phyloP scores from a whole-genome alignment of 805 yeast genomes.

The Metschnikowia aberdeeniae region DNA sequence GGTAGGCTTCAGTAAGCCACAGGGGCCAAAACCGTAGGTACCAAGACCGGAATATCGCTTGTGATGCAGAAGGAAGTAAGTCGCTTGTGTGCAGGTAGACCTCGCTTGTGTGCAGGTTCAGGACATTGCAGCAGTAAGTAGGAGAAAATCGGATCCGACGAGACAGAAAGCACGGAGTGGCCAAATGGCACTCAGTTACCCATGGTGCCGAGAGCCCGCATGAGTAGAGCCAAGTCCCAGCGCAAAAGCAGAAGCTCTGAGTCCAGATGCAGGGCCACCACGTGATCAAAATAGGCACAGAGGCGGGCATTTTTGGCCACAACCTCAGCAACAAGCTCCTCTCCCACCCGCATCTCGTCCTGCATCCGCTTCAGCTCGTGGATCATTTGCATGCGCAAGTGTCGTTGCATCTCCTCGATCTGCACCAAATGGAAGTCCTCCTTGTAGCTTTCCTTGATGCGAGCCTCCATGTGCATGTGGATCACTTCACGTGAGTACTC shows the following conservation, averaged over 20 bases:
- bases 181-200: no score
- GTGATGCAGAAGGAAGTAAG: no score
- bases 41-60: no score
- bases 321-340: slow-evolving; percentile 8
- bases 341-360: slow-evolving; percentile 8
- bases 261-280: slow-evolving; percentile 5
- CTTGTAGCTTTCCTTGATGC: slow-evolving; percentile 6
- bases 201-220: neutral
- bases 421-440: slow-evolving; percentile 12
- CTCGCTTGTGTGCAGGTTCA: no score
- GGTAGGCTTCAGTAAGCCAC: no score
- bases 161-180: no score
- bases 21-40: no score
- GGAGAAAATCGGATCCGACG: no score
- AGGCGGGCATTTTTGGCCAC: slow-evolving; percentile 8
- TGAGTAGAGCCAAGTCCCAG: slow-evolving; percentile 9
- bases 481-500: slow-evolving; percentile 11
- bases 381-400: slow-evolving; percentile 12
- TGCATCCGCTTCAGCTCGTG: slow-evolving; percentile 11
- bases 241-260: slow-evolving; percentile 6
- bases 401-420: slow-evolving; percentile 12
- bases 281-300: slow-evolving; percentile 7
- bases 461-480: slow-evolving; percentile 11
- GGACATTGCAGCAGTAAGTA: no score
- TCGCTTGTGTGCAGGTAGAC: no score